Percentiles rank a stretch among this genome's conserved stretches.
Evolutionary conservation across 2,329 filamentous ascomycete species (phyloP).

Genomic region (Monosporascus sp.): DNA sequence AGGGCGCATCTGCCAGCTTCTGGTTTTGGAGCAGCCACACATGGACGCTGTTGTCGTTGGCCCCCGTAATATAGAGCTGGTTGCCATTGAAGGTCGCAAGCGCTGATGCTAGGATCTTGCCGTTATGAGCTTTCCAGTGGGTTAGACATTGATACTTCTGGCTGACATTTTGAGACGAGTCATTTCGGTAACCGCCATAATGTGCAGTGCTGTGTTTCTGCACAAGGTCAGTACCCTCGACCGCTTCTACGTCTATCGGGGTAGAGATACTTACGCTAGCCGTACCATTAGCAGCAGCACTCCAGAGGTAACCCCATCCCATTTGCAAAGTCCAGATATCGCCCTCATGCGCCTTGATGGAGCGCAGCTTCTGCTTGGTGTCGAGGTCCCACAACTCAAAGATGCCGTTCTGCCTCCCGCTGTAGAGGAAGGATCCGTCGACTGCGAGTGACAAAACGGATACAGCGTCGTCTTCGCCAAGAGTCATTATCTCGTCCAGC

Average conservation of each 20-base stretch:
- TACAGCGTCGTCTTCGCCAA: conserved; percentile 57
- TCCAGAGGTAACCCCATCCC: conserved; percentile 79
- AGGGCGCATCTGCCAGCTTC: conserved; percentile 30
- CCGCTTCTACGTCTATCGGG: background rate
- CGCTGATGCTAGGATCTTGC: conserved; percentile 81
- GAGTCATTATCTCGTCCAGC: conserved; percentile 63
- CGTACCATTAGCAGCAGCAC: conserved; percentile 82
- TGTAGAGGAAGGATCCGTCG: conserved; percentile 89
- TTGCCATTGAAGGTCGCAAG: conserved; percentile 64
- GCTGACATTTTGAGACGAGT: conserved; percentile 52
- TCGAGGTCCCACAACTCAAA: conserved; percentile 97
- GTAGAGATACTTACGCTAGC: conserved; percentile 58
- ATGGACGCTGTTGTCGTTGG: conserved; percentile 83
- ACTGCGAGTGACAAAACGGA: conserved; percentile 74
- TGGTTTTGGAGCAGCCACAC: conserved; percentile 71
- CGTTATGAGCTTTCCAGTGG: conserved; percentile 78
- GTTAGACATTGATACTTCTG: conserved; percentile 77
- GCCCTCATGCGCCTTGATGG: conserved; percentile 72
- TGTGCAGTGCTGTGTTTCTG: conserved; percentile 64
- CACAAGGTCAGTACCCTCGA: background rate
- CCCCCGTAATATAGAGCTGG: conserved; percentile 88
- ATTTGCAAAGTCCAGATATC: conserved; percentile 86
- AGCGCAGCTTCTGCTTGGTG: conserved; percentile 82
- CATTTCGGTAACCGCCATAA: conserved; percentile 50
- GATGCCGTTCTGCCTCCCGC: conserved; percentile 79